Base-by-base conservation (phyloP, 306 rosid species). In the Crataegus laevigata region DNA sequence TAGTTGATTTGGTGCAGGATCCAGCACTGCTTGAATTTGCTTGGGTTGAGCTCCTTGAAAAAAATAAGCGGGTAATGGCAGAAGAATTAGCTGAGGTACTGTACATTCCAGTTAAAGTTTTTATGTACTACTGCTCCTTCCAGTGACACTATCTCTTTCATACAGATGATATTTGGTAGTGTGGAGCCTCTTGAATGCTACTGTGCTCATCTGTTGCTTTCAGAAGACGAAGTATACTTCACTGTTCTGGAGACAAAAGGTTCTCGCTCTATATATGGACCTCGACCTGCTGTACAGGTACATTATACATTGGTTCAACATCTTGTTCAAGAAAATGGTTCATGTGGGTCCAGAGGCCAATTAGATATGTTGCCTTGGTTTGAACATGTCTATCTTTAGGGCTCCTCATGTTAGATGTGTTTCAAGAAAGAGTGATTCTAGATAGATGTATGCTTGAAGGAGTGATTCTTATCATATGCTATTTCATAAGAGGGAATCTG, bases 21-120 rank as follows among this genome's bases (percentile, higher is more conserved):
- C 86, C 84, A 9, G 74, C 93, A 22, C 82, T 96, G 34, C 92
- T 96, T 77, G 99, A 90, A 80, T 92, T 90, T 77, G 98, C 99
- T 84, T 96, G 99, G 99, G 83, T 81, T 85, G 99, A 96, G 81
- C 96, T 96, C 80, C 87, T 90, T 22, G 99, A 92, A 77, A 85
- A 90, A 82, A 89, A 96, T 78, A 89, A 88, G 82, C 75, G 89
- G 19, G 92, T 92, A 80, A 90, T 91, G 24, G 81, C 88, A 54
- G 97, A 90, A 78, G 98, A 92, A 84, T 79, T 92, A 82, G 92
- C 99, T 26, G 90, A 92, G 98, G 99, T 96, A 83, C 45, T 25
- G 12, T 71, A 64, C 30, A 79, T 58, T 74, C 64, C 76, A 0
- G 21, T 50, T 17, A 17, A 52, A 58, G 82, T 78, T 72, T 42